phyloP scores from a whole-genome alignment of 176 grass and related monocot genomes.

The Pharus latifolius region DNA sequence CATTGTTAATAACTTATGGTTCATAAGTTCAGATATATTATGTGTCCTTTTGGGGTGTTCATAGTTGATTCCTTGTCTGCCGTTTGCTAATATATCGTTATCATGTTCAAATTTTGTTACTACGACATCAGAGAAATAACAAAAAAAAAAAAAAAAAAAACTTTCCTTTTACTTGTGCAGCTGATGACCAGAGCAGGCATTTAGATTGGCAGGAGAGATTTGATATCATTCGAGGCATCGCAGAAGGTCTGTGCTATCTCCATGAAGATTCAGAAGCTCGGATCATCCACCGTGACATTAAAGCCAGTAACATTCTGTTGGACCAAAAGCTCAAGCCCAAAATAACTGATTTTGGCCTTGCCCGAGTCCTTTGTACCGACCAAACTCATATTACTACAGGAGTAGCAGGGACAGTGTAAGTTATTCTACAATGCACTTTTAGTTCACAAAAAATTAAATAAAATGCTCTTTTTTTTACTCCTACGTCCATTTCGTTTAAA shows the following conservation, averaged over 20 bases:
- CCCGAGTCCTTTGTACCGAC: background rate
- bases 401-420: slow-evolving; percentile 27
- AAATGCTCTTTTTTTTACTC: too few species aligned
- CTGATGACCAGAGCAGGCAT: background rate
- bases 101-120: background rate
- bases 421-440: background rate
- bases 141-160: background rate
- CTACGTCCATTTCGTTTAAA: too few species aligned
- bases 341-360: slow-evolving; percentile 29
- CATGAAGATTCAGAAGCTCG: slow-evolving; percentile 23
- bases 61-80: background rate
- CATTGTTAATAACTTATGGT: background rate
- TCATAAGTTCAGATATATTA: too few species aligned
- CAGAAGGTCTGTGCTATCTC: slow-evolving; percentile 24
- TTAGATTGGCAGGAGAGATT: slow-evolving; percentile 19
- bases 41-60: background rate
- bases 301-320: slow-evolving; percentile 23
- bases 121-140: too few species aligned
- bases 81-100: background rate
- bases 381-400: slow-evolving; percentile 20
- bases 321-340: slow-evolving; percentile 18
- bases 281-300: slow-evolving; percentile 28
- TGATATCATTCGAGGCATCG: slow-evolving; percentile 13
- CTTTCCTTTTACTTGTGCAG: background rate
- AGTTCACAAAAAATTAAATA: too few species aligned